Evolutionary conservation across 2,329 filamentous ascomycete genomes (phyloP).

Genomic region (Malbranchea cinnamomea): DNA sequence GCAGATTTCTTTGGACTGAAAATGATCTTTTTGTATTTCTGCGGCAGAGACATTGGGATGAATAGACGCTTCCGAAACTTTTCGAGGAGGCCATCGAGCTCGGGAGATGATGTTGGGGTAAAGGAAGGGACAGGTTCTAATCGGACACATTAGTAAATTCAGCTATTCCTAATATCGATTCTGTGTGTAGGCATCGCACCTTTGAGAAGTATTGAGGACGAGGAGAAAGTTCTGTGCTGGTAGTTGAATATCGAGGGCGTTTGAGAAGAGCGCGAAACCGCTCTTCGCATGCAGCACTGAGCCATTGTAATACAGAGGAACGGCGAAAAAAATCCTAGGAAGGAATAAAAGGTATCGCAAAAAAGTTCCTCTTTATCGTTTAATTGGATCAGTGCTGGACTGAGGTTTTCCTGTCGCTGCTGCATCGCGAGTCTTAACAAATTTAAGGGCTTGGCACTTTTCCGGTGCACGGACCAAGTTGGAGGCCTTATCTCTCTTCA

Average conservation of each 20-base stretch:
- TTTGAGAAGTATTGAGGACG: constrained; percentile 18
- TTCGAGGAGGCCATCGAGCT: constrained; percentile 26
- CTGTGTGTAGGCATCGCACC: constrained; percentile 16
- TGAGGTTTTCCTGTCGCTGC: no score
- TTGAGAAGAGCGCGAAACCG: constrained; percentile 24
- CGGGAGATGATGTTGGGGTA: constrained; percentile 22
- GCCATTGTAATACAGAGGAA: constrained; percentile 27
- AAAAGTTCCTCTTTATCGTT: no score
- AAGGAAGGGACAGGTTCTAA: constrained; percentile 25
- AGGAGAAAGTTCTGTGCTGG: constrained; percentile 14
- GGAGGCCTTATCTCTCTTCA: no score
- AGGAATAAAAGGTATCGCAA: no score
- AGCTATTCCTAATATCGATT: not conserved
- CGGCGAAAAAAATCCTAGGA: no score
- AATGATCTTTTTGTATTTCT: constrained; percentile 24
- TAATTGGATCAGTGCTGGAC: no score
- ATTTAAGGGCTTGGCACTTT: no score
- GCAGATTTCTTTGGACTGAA: constrained; percentile 23
- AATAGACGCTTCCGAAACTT: constrained; percentile 30
- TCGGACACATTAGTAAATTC: not conserved
- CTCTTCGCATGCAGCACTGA: constrained; percentile 22
- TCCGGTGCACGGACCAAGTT: no score
- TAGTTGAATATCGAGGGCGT: constrained; percentile 12
- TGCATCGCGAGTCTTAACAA: no score
- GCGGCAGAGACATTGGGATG: constrained; percentile 25